A percentile compares a stretch with the other conserved stretches of the same genome.
These are phyloP conservation scores for Phaffia australis DNA, from an alignment of 768 basidiomycete genomes.

Conservation along the genomic window DNA sequence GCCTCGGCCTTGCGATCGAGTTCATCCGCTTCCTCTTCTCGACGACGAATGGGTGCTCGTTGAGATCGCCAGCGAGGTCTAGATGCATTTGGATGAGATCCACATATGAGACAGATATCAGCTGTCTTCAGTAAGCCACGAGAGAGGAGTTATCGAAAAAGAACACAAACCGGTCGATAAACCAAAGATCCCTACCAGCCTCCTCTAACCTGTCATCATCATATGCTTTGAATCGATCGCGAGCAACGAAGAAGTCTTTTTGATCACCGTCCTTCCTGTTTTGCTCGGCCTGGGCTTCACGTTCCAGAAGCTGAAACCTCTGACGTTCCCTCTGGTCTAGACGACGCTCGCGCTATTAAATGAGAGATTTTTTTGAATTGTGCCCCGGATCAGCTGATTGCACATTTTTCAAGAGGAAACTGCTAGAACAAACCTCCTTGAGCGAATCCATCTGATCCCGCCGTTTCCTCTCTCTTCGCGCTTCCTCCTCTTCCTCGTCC, in stretches of 20 bases:
- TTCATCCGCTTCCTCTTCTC: constrained; percentile 56
- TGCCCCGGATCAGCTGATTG: not conserved
- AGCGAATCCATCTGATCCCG: constrained; percentile 76
- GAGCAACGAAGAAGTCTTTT: constrained; percentile 59
- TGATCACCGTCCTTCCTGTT: constrained; percentile 61
- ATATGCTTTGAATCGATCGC: constrained; percentile 67
- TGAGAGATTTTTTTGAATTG: not conserved
- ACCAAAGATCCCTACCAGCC: constrained; percentile 83
- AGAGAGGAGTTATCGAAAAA: not conserved
- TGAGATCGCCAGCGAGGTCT: constrained; percentile 79
- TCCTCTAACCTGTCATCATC: constrained; percentile 84
- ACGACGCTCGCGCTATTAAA: constrained; percentile 69
- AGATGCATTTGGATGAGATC: constrained; percentile 7
- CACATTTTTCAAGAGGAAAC: not conserved
- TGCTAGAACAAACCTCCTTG: constrained; percentile 56
- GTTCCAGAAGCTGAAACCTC: constrained; percentile 48
- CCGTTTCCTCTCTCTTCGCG: constrained; percentile 61
- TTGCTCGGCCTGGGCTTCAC: constrained; percentile 41
- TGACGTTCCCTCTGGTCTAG: constrained; percentile 81
- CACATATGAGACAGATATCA: constrained; percentile 4
- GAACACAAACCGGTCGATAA: constrained; percentile 65
- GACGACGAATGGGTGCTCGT: constrained; percentile 54
- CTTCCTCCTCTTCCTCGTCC: constrained; percentile 78
- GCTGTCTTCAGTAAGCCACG: not conserved
- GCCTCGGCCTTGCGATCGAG: constrained; percentile 66